Evolutionary conservation across 202 grass and related monocot species (phyloP).

Genomic region (Panicum hallii): DNA sequence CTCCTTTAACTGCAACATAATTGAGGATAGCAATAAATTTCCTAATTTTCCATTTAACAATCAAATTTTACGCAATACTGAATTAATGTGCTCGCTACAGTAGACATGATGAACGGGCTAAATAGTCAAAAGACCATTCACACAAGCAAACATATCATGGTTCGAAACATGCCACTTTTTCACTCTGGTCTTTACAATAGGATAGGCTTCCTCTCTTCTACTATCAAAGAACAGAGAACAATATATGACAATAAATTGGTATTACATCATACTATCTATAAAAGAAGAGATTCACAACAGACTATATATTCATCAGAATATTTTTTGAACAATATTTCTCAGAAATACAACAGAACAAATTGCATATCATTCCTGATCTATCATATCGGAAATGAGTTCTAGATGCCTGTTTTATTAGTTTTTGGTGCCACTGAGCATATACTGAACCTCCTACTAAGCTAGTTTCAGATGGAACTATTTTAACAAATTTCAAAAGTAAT

Average conservation of each 20-base stretch:
- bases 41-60: not conserved
- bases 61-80: not conserved
- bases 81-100: not conserved
- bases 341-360: not conserved
- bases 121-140: not conserved
- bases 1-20: slow-evolving; percentile 55
- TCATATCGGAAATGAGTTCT: slow-evolving; percentile 6
- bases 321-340: not conserved
- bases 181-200: not conserved
- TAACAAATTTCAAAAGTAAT: not conserved
- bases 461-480: slow-evolving; percentile 13
- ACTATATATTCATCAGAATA: not conserved
- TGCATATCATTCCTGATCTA: slow-evolving; percentile 9
- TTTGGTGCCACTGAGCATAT: slow-evolving; percentile 2
- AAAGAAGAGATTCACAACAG: not conserved
- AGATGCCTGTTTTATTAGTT: not conserved
- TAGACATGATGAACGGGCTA: not conserved
- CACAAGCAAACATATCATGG: not conserved
- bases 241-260: not conserved
- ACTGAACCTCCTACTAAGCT: not conserved
- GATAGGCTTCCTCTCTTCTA: not conserved
- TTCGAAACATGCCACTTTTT: not conserved
- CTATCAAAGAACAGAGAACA: not conserved
- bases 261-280: not conserved
- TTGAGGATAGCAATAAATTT: not conserved